Evolutionary conservation across 768 basidiomycete genomes (phyloP), one percentile per base, ranked within the genome.

Genomic region (Neoboletus magnificus): DNA sequence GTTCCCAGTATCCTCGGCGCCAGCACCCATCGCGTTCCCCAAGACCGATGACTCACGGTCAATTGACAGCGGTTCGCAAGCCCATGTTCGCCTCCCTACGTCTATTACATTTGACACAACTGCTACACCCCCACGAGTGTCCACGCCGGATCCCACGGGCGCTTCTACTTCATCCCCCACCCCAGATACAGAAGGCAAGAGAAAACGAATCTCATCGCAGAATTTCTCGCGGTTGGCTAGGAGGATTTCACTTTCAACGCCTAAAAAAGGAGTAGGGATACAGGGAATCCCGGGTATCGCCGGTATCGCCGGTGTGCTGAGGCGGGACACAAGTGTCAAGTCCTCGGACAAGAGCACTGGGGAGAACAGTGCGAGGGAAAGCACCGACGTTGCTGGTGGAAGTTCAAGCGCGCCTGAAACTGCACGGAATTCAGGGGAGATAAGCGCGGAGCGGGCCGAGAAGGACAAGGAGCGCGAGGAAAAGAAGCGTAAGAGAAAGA

Each of bases 181-280:
- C 58, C 78, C 78, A 1, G 88, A 87, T 4, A 67, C 80, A n/a
- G 89, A 89, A 63, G 82, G 82, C 33, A 91, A 90, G 75, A 78
- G 89, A 57, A 89, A 87, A 66, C 82, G 89, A 20, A 90, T 89
- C 55, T 85, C 89, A 10, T 87, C 89, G 27, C 91, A 93, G 68
- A 92, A 92, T 64, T 89, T 93, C 77, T 89, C 91, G 68, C 81
- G 89, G 18, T 66, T 93, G 36, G 91, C 89, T 16, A 77, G 89
- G 56, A 77, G 83, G 58, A 85, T 93, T 52, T 91, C 89, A 11
- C 70, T 89, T 76, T 29, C 71, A 11, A 80, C 84, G 0, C 79
- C 81, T 44, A 80, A 85, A 27, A 80, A 82, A 58, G 81, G 79
- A 36, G 80, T 77, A 23, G 73, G 77, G 11, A 75, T 80, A 18